phyloP scores from a whole-genome alignment of 2,329 filamentous ascomycete genomes.

The Whalleya microplaca region DNA sequence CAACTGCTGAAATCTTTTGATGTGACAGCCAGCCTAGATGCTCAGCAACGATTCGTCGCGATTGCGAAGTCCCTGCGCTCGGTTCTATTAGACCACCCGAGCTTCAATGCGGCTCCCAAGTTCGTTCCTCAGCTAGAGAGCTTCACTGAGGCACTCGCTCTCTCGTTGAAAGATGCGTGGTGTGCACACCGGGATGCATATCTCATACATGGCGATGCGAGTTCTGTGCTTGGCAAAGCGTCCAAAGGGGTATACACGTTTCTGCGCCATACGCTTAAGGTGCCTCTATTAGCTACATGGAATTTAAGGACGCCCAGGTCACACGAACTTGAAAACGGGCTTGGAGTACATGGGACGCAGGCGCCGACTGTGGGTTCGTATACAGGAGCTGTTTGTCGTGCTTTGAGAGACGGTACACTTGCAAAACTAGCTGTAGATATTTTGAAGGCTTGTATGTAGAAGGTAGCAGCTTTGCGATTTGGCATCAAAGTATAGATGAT shows the following conservation, averaged over 20 bases:
- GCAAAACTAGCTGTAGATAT: conserved; percentile 3
- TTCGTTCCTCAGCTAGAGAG: background rate
- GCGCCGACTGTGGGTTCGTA: conserved; percentile 22
- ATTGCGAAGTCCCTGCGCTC: conserved; percentile 20
- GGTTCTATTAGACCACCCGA: background rate
- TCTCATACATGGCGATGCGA: conserved; percentile 16
- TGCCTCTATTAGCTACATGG: conserved; percentile 8
- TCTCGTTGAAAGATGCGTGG: conserved; percentile 12
- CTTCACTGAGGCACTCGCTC: background rate
- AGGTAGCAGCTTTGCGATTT: no score
- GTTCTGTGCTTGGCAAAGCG: conserved; percentile 10
- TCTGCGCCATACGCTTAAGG: conserved; percentile 17
- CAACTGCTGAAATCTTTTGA: conserved; percentile 14
- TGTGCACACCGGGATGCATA: conserved; percentile 20
- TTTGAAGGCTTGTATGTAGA: background rate
- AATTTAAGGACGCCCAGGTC: no score
- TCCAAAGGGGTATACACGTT: conserved; percentile 16
- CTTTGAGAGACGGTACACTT: conserved; percentile 17
- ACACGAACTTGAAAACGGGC: no score
- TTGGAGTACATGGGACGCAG: conserved; percentile 1
- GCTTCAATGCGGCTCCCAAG: conserved; percentile 1
- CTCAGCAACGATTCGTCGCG: conserved; percentile 4
- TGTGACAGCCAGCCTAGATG: conserved; percentile 12
- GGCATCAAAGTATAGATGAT: no score
- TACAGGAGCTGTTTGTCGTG: conserved; percentile 13